Base-by-base conservation (phyloP, 768 basidiomycete genomes). In the Floccularia luteovirens region DNA sequence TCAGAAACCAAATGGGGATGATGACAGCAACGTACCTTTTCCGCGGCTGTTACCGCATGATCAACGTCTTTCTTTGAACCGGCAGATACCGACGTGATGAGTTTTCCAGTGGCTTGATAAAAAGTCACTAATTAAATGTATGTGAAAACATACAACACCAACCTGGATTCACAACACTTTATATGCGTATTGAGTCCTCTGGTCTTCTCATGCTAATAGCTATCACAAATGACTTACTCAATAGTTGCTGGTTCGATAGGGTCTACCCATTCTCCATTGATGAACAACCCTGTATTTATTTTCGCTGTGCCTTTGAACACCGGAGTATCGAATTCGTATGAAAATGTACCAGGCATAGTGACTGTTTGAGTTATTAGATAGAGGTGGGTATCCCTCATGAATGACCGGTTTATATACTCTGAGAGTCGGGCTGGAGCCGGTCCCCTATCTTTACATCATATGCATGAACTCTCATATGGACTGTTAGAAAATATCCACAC, bases 271-370 rank as follows among this genome's bases (percentile, higher is more conserved):
- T 82, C 49, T 46, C 74, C 74, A 52, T 73, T 63, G 53, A 87
- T 80, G 65, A 75, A 86, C 47, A 83, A 49, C 50, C 87, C 85
- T 2, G 83, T 82, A 49, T 65, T 62, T 45, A 85, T 62, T 4
- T 64, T 63, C 14, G 68, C 63, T 35, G 64, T 62, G n/a, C 77
- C 79, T 58, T 76, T 82, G 74, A 60, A 83, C 44, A 61, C 46
- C 30, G 62, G 63, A 5, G 70, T 72, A 34, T 79, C 57, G 47
- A 81, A 82, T 13, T 64, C 57, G 61, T 81, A 59, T 1, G 60
- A 54, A 44, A 65, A 67, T 4, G 58, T 61, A 13, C 52, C 47
- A 28, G 66, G 53, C 67, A 70, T 70, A 30, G 4, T 44, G 21
- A 24, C 16, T 28, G 10, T 8, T 7, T 12, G 6, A 17, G 16